Percentiles rank a stretch among this genome's conserved stretches.
phyloP scores from a whole-genome alignment of 306 rosid genomes.

The Vigna hirtella region DNA sequence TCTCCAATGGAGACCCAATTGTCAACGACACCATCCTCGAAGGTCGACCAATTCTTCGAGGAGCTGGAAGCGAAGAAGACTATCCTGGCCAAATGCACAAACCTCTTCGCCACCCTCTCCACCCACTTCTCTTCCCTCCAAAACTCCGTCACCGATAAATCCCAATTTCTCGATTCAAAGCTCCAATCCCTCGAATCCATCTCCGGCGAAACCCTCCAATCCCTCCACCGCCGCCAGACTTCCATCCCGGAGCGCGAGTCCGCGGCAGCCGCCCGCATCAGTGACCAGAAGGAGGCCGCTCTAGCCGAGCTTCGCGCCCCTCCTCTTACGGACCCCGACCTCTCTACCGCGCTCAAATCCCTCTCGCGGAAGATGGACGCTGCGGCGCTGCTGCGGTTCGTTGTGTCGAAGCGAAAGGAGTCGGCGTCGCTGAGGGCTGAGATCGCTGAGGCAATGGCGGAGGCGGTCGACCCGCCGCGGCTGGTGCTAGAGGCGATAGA shows the following conservation, averaged over 20 bases:
- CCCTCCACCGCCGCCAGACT: constrained; percentile 57
- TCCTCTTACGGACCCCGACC: constrained; percentile 33
- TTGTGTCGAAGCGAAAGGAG: constrained; percentile 75
- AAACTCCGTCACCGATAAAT: constrained; percentile 59
- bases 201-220: constrained; percentile 53
- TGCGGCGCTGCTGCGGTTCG: constrained; percentile 55
- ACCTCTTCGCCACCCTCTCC: constrained; percentile 62
- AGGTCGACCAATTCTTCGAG: constrained; percentile 64
- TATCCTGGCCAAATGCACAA: constrained; percentile 61
- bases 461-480: constrained; percentile 78
- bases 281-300: constrained; percentile 61
- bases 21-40: constrained; percentile 56
- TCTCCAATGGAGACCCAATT: constrained; percentile 60
- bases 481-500: constrained; percentile 70
- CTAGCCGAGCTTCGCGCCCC: constrained; percentile 54
- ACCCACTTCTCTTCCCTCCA: constrained; percentile 61
- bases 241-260: constrained; percentile 71
- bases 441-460: constrained; percentile 58
- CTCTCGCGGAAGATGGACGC: constrained; percentile 75
- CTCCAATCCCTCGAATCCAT: constrained; percentile 58
- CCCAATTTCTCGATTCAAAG: constrained; percentile 65
- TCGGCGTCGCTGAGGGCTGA: constrained; percentile 69
- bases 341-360: constrained; percentile 59
- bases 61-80: constrained; percentile 64
- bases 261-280: constrained; percentile 58